These are phyloP conservation scores for Hymenochaete sp. DNA, from an alignment of 1,284 basidiomycete species.

Conservation along the genomic window DNA sequence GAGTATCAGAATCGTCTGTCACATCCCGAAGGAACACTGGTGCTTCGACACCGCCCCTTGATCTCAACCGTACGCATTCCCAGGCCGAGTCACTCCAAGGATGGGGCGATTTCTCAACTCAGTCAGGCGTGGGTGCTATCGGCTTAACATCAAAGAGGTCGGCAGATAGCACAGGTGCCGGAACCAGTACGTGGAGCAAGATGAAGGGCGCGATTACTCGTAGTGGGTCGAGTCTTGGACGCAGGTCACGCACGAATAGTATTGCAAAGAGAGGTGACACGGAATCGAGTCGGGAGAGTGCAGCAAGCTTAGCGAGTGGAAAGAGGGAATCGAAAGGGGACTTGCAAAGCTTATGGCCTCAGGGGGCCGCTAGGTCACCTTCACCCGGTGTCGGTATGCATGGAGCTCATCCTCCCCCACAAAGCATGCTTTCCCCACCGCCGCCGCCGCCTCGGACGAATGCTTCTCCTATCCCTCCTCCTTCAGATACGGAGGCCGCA, in stretches of 20 bases:
- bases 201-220: slow-evolving; percentile 53
- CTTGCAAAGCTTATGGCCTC: slow-evolving; percentile 1
- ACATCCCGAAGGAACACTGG: not conserved
- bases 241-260: slow-evolving; percentile 71
- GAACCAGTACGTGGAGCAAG: slow-evolving; percentile 54
- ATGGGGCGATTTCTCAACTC: slow-evolving; percentile 7
- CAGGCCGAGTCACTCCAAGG: slow-evolving; percentile 15
- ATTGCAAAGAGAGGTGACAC: slow-evolving; percentile 48
- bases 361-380: slow-evolving; percentile 1
- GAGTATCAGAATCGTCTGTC: slow-evolving; percentile 9
- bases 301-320: slow-evolving; percentile 53
- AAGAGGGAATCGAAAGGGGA: slow-evolving; percentile 25
- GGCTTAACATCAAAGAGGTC: slow-evolving; percentile 42
- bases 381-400: slow-evolving; percentile 25
- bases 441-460: slow-evolving; percentile 45
- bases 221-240: slow-evolving; percentile 52
- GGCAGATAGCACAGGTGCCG: slow-evolving; percentile 30
- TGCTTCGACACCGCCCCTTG: slow-evolving; percentile 8
- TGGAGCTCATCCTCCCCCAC: slow-evolving; percentile 56
- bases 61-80: slow-evolving; percentile 12
- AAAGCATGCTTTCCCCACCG: slow-evolving; percentile 49
- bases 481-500: slow-evolving; percentile 48
- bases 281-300: slow-evolving; percentile 66
- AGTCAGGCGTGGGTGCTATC: slow-evolving; percentile 4
- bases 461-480: slow-evolving; percentile 61